phyloP scores from a whole-genome alignment of 768 basidiomycete genomes.

The Pleurotus ostreatus region DNA sequence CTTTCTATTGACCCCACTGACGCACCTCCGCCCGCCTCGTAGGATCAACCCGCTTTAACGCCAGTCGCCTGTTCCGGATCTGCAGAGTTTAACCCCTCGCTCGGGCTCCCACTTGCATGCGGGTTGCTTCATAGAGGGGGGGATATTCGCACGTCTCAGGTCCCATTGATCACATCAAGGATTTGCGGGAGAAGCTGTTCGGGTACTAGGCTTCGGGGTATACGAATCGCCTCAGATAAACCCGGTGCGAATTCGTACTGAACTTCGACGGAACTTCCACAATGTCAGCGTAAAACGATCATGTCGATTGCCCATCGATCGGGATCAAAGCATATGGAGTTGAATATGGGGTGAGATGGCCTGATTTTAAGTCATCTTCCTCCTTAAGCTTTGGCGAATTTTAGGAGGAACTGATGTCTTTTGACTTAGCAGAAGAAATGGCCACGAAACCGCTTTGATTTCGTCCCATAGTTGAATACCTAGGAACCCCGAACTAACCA shows the following conservation, averaged over 20 bases:
- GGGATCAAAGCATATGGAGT: slow-evolving; percentile 3
- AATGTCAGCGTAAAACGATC: slow-evolving; percentile 8
- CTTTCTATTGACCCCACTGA: too few species aligned
- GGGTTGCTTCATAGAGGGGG: too few species aligned
- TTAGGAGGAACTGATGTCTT: background rate
- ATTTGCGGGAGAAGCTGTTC: slow-evolving; percentile 9
- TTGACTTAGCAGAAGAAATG: background rate
- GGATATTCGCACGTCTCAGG: background rate
- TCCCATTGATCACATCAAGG: slow-evolving; percentile 6
- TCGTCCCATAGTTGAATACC: background rate
- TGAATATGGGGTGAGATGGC: background rate
- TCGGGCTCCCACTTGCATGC: too few species aligned
- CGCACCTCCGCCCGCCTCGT: too few species aligned
- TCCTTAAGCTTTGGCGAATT: background rate
- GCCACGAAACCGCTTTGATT: background rate
- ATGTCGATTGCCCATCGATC: slow-evolving; percentile 1
- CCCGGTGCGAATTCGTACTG: background rate
- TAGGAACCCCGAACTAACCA: background rate
- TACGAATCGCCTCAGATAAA: too few species aligned
- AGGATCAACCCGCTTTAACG: too few species aligned
- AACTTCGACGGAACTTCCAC: background rate
- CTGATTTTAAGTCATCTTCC: background rate
- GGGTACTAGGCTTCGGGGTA: background rate
- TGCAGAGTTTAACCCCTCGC: too few species aligned
- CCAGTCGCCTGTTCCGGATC: too few species aligned